phyloP scores from a whole-genome alignment of 139 green algal species.

The Mychonastes homosphaera region DNA sequence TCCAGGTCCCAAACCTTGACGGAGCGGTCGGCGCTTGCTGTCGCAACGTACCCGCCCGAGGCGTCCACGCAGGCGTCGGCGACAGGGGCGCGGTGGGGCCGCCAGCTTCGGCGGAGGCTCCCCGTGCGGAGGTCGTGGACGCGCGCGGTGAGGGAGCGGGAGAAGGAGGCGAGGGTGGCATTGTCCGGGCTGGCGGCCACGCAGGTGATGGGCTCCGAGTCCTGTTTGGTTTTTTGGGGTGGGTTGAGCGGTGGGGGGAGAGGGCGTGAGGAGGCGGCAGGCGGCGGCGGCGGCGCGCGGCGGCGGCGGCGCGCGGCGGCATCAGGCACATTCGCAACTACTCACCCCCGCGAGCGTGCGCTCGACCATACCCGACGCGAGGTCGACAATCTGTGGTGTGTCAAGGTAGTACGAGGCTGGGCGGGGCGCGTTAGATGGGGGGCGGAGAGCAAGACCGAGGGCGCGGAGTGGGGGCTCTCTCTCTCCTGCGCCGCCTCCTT shows the following conservation, averaged over 20 bases:
- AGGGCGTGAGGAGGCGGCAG: not conserved
- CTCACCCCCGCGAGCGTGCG: conserved; percentile 56
- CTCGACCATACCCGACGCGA: conserved; percentile 41
- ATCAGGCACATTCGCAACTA: not conserved
- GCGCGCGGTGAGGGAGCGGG: conserved; percentile 56
- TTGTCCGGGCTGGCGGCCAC: conserved; percentile 65
- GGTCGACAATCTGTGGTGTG: conserved; percentile 54
- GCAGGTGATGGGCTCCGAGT: conserved; percentile 78
- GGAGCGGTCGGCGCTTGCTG: conserved; percentile 52
- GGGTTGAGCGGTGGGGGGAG: not conserved
- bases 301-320: not conserved
- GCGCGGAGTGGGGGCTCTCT: no score
- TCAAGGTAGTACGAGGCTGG: not conserved
- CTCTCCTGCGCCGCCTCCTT: no score
- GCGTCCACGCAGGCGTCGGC: conserved; percentile 66
- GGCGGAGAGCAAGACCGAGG: no score
- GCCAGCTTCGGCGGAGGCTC: conserved; percentile 36
- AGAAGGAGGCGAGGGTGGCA: conserved; percentile 56
- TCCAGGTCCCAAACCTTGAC: conserved; percentile 68
- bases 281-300: not conserved
- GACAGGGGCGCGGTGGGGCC: conserved; percentile 65
- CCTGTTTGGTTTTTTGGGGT: conserved; percentile 33
- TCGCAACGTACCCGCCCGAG: conserved; percentile 68
- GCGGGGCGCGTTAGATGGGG: no score
- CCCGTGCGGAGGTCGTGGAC: conserved; percentile 53